These are phyloP conservation scores for Sporothrix inflata DNA, from an alignment of 2,329 filamentous ascomycete genomes.

Conservation along the genomic window DNA sequence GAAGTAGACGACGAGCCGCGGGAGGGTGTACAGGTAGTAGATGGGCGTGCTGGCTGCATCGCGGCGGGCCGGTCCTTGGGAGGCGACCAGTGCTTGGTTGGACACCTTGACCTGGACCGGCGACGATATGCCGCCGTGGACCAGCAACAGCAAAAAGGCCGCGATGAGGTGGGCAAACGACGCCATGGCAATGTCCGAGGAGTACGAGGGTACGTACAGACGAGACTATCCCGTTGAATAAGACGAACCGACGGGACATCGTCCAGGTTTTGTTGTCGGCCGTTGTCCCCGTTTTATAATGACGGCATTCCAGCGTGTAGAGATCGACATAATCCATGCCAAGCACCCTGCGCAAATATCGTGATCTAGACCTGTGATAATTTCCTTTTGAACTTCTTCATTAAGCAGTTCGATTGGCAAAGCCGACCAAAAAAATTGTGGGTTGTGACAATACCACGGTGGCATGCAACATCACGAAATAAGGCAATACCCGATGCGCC, in stretches of 20 bases:
- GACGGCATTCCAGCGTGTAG: background rate
- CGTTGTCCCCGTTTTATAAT: background rate
- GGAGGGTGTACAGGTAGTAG: constrained; percentile 34
- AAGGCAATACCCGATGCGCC: background rate
- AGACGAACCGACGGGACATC: background rate
- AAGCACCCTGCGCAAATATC: background rate
- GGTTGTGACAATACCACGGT: background rate
- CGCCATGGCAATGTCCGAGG: background rate
- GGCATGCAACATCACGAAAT: background rate
- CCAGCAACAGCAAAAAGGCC: background rate
- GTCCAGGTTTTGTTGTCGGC: background rate
- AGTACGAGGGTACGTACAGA: background rate
- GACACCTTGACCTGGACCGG: background rate
- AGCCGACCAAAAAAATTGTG: background rate
- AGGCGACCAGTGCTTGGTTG: background rate
- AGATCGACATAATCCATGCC: constrained; percentile 12
- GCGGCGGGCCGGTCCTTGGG: background rate
- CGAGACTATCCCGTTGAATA: background rate
- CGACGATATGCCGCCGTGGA: background rate
- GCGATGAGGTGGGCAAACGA: background rate
- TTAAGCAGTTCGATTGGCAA: background rate
- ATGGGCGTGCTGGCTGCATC: background rate
- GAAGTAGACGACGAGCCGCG: constrained; percentile 57
- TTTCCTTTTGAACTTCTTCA: background rate
- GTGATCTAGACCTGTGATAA: background rate